Evolutionary conservation across 2,329 filamentous ascomycete genomes (phyloP), one percentile per base, ranked within the genome.

Genomic region (Lecanosticta acicola): DNA sequence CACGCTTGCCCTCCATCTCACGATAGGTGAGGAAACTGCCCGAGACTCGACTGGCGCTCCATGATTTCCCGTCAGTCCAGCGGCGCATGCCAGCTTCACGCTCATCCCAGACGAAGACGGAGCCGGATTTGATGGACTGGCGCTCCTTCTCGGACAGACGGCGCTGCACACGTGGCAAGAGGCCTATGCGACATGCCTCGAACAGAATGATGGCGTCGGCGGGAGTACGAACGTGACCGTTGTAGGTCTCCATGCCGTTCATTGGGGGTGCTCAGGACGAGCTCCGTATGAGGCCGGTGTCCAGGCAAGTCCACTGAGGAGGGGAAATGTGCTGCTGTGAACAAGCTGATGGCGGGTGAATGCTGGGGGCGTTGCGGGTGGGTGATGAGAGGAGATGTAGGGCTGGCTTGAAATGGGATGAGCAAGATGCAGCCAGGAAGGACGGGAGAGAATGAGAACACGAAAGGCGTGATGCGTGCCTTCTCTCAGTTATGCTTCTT

Each of bases 51-150:
- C 91, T 97, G 26, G 93, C 93, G 63, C 91, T 97, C 93, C 93
- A 98, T 29, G 91, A 97, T 68, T 98, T 98, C 46, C 93, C 93
- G 60, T 98, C 93, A 0, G 93, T 98, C 93, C 93, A 98, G 68
- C 93, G 78, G 62, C 93, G 80, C 93, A 98, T 98, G 56, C 93
- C 93, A 9, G 93, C 93, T 73, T 98, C 93, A 59, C 91, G 78
- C 74, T 98, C 93, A 67, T 98, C 93, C 93, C 93, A 98, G n/a
- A 98, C 93, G 62, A 97, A 98, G 3, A 98, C 91, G 0, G 93
- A 98, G 35, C 93, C 93, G 1, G 91, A 95, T 62, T 88, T 84
- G 66, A 98, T 98, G 3, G 88, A 88, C 65, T 96, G 90, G 51
- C 93, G 81, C 71, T 98, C 93, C 71, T 97, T 97, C 69, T 98